Base-by-base conservation (phyloP, 2,329 filamentous ascomycete species). In the Cylindrodendrum hubeiense region DNA sequence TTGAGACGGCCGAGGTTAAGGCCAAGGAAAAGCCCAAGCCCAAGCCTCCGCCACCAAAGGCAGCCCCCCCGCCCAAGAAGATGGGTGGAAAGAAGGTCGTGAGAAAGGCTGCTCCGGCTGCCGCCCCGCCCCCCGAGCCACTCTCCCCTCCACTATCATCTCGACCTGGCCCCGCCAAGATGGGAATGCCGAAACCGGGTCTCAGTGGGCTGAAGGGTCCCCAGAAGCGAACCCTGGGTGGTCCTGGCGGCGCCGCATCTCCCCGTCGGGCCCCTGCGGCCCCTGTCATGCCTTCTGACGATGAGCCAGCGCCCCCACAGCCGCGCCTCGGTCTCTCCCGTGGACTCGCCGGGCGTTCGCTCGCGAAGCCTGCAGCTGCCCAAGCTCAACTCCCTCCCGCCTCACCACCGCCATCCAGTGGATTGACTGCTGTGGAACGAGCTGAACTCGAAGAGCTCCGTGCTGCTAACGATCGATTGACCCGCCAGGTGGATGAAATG, bases 361-460 rank as follows among this genome's bases (percentile, higher is more conserved):
- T 99, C 13, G 90, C 92, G 15, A 97, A 96, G 77, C 93, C 93
- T 41, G 78, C 84, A 17, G 79, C 85, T 8, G 83, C 86, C 15
- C 81, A 87, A 2, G 79, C 86, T 2, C 80, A 85, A 22, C 79
- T 84, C 12, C 81, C 83, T 6, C 83, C 87, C 1, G 81, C 85
- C 37, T 89, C 89, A 2, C 87, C 90, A 0, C 83, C 89, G 3
- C 86, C 87, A 10, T 80, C 86, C 4, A 90, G 88, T 41, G 92
- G 92, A 0, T 84, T 97, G 51, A 88, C 90, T 21, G 87, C 91
- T 9, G 86, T 93, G n/a, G 96, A 99, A 76, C 89, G 93, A 46
- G 93, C 94, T n/a, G 95, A 99, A 78, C 84, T 99, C 2, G 94
- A 97, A 69, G 95, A 97, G 76, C 87, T 98, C 13, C 91, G 95